Evolutionary conservation across 768 basidiomycete genomes (phyloP), one percentile per base, ranked within the genome.

Genomic region (Podaxis sp.): DNA sequence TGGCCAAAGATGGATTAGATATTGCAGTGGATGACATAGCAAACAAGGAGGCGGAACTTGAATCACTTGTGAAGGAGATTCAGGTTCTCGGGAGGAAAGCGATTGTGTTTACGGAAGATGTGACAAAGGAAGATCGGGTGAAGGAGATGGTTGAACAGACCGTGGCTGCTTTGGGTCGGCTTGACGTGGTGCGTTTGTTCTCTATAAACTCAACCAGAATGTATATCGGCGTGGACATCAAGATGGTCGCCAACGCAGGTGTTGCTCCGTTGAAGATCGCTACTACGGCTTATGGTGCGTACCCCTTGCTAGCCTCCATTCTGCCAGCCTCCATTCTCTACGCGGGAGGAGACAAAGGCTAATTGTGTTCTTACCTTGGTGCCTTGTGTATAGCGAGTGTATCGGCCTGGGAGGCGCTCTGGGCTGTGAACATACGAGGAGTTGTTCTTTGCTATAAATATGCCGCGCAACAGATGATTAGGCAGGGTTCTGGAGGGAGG

Each of bases 371-470:
- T 41, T 13, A 2, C 17, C 2, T 37, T 8, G 3, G 48, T 11
- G 2, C n/a, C 7, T 5, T 12, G 1, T 2, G 36, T 41, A 24
- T 49, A 79, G 83, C 76, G 2, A 67, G 68, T 3, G 50, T 74
- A 1, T 73, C 78, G 6, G 70, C 75, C 0, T 81, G 74, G 77
- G 77, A 87, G 67, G 71, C 68, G 67, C 30, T 74, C 8, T 73
- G 81, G 65, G 75, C 77, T 3, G 74, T 88, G 65, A 89, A 89
- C 66, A 75, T 81, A 62, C 80, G 83, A 56, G 87, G 86, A 41
- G 74, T 79, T 2, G 86, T 84, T 73, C 78, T 84, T 65, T 88
- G 85, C 69, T 88, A 87, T 49, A 85, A 87, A 59, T 78, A 87
- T 63, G 88, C 87, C 2, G 87, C 84, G 15, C 75, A 74, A 56